Conservation (phyloP, 768 basidiomycete genomes). For the Tricholoma flavovirens region DNA sequence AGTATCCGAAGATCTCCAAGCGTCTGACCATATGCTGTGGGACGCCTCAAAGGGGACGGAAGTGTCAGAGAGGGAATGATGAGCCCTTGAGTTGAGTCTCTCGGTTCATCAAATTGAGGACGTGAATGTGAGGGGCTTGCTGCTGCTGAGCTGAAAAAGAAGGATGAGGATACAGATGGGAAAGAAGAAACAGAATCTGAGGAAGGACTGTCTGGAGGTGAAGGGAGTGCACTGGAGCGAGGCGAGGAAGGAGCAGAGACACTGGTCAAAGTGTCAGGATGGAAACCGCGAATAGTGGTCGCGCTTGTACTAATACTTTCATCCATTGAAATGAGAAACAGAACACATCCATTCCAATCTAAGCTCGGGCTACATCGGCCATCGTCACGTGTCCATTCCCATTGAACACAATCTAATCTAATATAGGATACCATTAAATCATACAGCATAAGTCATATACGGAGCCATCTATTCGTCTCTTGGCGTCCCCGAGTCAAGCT, state of each 20-base stretch:
- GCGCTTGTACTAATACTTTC: slow-evolving; percentile 32
- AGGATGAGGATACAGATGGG: slow-evolving; percentile 67
- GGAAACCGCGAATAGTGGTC: slow-evolving; percentile 32
- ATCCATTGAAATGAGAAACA: slow-evolving; percentile 20
- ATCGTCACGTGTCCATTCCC: too few species aligned
- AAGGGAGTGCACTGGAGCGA: slow-evolving; percentile 44
- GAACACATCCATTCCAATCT: too few species aligned
- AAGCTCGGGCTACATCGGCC: too few species aligned
- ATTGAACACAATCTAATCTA: too few species aligned
- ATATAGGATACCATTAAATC: too few species aligned
- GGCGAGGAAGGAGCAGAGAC: slow-evolving; percentile 43
- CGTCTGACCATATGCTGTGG: slow-evolving; percentile 65
- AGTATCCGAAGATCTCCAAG: slow-evolving; percentile 57
- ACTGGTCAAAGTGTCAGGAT: slow-evolving; percentile 12
- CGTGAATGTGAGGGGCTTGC: slow-evolving; percentile 56
- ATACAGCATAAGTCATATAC: too few species aligned
- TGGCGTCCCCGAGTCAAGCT: not conserved
- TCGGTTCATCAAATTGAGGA: slow-evolving; percentile 32
- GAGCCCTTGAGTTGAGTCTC: slow-evolving; percentile 44
- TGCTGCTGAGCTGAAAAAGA: slow-evolving; percentile 74
- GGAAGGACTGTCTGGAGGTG: slow-evolving; percentile 57
- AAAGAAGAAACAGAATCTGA: slow-evolving; percentile 62
- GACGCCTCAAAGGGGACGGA: slow-evolving; percentile 53
- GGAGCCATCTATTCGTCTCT: not conserved
- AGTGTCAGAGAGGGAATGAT: slow-evolving; percentile 67